Conservation (phyloP, 441 rosid genomes). For the Populus hybrid region DNA sequence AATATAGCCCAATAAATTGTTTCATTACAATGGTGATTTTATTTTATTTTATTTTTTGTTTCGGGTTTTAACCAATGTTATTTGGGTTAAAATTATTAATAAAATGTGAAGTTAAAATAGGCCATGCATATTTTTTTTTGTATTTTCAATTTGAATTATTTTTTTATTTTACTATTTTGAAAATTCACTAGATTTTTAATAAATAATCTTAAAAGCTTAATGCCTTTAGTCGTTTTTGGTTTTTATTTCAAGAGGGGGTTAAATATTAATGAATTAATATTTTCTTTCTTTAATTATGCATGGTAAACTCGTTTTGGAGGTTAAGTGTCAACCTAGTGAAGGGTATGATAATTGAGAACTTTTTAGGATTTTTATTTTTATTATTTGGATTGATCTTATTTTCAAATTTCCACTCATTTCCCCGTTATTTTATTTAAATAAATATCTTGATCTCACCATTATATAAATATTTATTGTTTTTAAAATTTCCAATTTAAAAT, state of each 20-base stretch:
- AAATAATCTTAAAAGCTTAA: background rate
- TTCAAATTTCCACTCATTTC: background rate
- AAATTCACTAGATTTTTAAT: background rate
- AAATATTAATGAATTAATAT: background rate
- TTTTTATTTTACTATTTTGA: too few relatives aligned
- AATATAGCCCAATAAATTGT: background rate
- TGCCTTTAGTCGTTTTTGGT: background rate
- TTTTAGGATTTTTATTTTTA: too few relatives aligned
- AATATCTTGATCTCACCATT: background rate
- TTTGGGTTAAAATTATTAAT: background rate
- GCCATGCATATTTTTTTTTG: background rate
- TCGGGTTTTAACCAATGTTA: too few relatives aligned
- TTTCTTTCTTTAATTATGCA: background rate
- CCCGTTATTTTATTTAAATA: background rate
- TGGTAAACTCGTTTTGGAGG: background rate
- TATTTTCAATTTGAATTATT: background rate
- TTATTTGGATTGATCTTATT: background rate
- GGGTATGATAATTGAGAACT: background rate
- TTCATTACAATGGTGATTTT: background rate
- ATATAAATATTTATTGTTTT: too few relatives aligned
- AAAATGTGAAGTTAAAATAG: background rate
- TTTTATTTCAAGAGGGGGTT: too few relatives aligned
- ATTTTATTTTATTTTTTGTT: too few relatives aligned
- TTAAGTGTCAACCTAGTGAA: background rate
- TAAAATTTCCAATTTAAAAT: too few relatives aligned